These are phyloP conservation scores for Arthrobotrys musiformis DNA, from an alignment of 2,329 filamentous ascomycete species.

Conservation along the genomic window DNA sequence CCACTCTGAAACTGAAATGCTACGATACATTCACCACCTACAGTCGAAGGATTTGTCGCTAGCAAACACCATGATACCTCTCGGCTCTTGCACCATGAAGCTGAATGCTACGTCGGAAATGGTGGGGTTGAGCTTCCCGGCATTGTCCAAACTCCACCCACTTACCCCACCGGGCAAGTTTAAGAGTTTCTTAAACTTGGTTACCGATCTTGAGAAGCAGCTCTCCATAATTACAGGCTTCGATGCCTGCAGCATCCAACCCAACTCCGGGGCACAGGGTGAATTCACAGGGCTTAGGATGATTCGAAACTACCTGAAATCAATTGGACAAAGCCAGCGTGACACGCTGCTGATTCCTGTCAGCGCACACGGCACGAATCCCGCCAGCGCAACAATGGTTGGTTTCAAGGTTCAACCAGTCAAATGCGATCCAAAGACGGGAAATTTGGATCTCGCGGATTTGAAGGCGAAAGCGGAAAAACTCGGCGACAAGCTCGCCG, in stretches of 20 bases:
- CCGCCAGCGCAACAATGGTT: constrained; percentile 92
- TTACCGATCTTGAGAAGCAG: constrained; percentile 78
- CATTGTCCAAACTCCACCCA: constrained; percentile 83
- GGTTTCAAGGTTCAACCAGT: constrained; percentile 93
- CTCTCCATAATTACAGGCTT: constrained; percentile 87
- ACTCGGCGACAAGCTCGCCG: constrained; percentile 83
- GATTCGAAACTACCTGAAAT: constrained; percentile 84
- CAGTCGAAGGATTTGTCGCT: constrained; percentile 94
- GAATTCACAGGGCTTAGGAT: constrained; percentile 91
- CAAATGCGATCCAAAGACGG: constrained; percentile 87
- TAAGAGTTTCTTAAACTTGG: constrained; percentile 76
- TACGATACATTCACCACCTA: constrained; percentile 92
- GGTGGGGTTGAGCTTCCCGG: constrained; percentile 81
- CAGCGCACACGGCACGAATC: constrained; percentile 95
- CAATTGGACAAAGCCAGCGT: constrained; percentile 74
- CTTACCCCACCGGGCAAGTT: constrained; percentile 74
- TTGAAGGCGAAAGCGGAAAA: constrained; percentile 89
- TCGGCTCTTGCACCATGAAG: constrained; percentile 99
- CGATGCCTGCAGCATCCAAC: constrained; percentile 87
- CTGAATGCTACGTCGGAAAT: constrained; percentile 94
- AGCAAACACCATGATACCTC: constrained; percentile 96
- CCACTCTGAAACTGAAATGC: constrained; percentile 92
- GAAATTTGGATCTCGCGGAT: constrained; percentile 88
- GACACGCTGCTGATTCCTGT: constrained; percentile 95
- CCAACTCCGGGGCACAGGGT: constrained; percentile 94